phyloP scores from a whole-genome alignment of 2,329 filamentous ascomycete species.

The Lecanicillium sp. region DNA sequence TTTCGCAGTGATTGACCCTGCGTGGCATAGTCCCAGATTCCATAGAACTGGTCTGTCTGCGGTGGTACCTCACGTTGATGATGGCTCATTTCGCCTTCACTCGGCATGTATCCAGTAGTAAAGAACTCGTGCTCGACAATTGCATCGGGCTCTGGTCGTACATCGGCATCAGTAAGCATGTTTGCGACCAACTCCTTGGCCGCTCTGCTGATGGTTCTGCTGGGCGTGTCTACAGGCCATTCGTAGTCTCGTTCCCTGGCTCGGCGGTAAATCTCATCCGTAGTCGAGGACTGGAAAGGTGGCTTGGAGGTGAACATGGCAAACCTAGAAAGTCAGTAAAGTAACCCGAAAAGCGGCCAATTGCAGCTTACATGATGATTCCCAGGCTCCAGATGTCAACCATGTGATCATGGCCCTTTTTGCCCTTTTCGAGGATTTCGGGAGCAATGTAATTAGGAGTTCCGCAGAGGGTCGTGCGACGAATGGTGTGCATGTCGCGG shows the following conservation, averaged over 20 bases:
- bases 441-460: constrained; percentile 98
- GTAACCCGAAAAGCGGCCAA: neutral
- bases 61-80: constrained; percentile 50
- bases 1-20: constrained; percentile 40
- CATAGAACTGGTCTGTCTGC: constrained; percentile 49
- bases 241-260: constrained; percentile 67
- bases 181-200: constrained; percentile 70
- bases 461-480: constrained; percentile 88
- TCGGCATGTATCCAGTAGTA: constrained; percentile 64
- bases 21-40: constrained; percentile 35
- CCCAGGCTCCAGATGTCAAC: constrained; percentile 98
- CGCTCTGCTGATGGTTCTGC: constrained; percentile 64
- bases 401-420: constrained; percentile 92
- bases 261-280: constrained; percentile 74
- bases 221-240: constrained; percentile 63
- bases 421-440: constrained; percentile 89
- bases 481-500: constrained; percentile 74
- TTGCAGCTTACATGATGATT: constrained; percentile 73
- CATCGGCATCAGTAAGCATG: constrained; percentile 67
- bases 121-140: constrained; percentile 80
- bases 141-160: constrained; percentile 64
- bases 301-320: constrained; percentile 95
- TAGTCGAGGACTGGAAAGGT: constrained; percentile 87
- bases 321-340: constrained; percentile 48
- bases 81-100: constrained; percentile 47